Evolutionary conservation across 257 asterid genomes (phyloP).

Genomic region (Ajuga chamaepitys): DNA sequence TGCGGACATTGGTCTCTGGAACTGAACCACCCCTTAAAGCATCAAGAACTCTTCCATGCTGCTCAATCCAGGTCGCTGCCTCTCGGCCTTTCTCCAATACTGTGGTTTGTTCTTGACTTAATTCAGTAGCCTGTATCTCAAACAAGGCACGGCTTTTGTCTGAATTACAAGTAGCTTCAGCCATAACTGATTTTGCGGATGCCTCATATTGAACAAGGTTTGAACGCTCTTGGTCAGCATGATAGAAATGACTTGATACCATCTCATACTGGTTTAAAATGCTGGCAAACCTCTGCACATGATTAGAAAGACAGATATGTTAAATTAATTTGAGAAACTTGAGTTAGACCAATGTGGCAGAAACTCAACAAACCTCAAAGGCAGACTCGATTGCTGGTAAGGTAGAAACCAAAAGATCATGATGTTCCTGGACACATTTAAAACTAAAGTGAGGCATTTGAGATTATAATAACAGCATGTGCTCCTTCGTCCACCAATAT

Average conservation of each 20-base stretch:
- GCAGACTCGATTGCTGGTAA: slow-evolving; percentile 80
- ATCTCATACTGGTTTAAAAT: slow-evolving; percentile 71
- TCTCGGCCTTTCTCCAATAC: slow-evolving; percentile 81
- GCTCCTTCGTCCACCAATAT: neutral
- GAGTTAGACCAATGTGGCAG: slow-evolving; percentile 16
- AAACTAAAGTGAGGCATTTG: slow-evolving; percentile 21
- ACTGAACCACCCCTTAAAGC: slow-evolving; percentile 78
- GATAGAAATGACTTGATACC: slow-evolving; percentile 65
- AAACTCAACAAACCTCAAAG: slow-evolving; percentile 65
- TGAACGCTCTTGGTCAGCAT: slow-evolving; percentile 76
- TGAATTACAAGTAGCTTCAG: slow-evolving; percentile 67
- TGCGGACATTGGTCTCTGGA: slow-evolving; percentile 55
- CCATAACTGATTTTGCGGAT: slow-evolving; percentile 67
- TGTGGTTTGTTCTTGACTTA: slow-evolving; percentile 67
- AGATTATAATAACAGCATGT: slow-evolving; percentile 9
- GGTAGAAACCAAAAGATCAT: slow-evolving; percentile 72
- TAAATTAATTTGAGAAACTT: slow-evolving; percentile 11
- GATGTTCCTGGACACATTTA: slow-evolving; percentile 72
- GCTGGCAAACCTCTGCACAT: slow-evolving; percentile 58
- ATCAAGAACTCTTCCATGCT: slow-evolving; percentile 85
- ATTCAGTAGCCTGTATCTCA: slow-evolving; percentile 73
- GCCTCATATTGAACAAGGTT: slow-evolving; percentile 69
- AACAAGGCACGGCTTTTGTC: slow-evolving; percentile 62
- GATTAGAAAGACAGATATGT: slow-evolving; percentile 22
- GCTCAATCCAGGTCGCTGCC: slow-evolving; percentile 89